phyloP scores from a whole-genome alignment of 208 protist species.

The Trichomonas gallinae region DNA sequence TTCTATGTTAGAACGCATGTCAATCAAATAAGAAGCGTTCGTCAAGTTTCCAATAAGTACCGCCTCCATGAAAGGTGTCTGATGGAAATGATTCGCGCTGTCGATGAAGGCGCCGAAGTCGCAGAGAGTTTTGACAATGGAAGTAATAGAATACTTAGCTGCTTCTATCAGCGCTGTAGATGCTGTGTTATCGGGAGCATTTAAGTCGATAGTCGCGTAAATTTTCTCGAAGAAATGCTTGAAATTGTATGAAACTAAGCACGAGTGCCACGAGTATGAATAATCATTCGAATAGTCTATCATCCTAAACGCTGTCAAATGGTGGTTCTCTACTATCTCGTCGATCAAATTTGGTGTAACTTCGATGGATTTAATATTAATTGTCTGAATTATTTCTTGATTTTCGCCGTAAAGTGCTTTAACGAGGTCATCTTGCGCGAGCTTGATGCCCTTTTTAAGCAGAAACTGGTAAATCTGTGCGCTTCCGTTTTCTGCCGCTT shows the following conservation, averaged over 20 bases:
- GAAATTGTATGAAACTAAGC: not conserved
- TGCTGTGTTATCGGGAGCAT: not conserved
- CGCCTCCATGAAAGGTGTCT: not conserved
- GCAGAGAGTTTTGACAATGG: not conserved
- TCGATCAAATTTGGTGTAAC: not conserved
- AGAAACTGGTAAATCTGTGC: not conserved
- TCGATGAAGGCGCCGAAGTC: not conserved
- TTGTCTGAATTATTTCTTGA: not conserved
- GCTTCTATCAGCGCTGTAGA: not conserved
- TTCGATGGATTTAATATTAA: not conserved
- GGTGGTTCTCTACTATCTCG: not conserved
- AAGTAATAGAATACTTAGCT: not conserved
- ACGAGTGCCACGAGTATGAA: not conserved
- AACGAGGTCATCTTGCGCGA: not conserved
- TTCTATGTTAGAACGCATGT: not conserved
- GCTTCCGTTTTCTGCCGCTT: not conserved
- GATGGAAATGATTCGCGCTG: not conserved
- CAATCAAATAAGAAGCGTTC: not conserved
- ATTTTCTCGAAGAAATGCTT: not conserved
- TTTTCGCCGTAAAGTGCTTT: not conserved
- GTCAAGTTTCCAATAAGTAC: not conserved
- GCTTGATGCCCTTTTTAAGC: not conserved
- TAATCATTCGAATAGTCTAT: not conserved
- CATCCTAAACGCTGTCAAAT: not conserved
- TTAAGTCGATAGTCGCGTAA: not conserved